A percentile compares a stretch with the other conserved stretches of the same genome.
Evolutionary conservation across 176 grass and related monocot genomes (phyloP).

Genomic region (Lolium multiflorum): DNA sequence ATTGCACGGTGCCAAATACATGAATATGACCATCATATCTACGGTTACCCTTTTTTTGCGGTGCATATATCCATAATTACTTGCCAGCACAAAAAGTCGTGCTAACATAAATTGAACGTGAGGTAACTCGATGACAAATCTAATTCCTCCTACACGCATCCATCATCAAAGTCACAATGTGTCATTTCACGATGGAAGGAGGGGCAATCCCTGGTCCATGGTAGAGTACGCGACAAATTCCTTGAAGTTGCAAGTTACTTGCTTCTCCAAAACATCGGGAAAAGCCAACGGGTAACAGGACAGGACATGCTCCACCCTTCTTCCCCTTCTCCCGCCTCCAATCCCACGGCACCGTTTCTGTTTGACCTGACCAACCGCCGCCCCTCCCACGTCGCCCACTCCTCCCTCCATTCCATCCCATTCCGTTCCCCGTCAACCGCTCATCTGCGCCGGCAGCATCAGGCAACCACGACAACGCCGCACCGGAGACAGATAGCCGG

Average conservation of each 20-base stretch:
- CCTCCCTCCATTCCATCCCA: background rate
- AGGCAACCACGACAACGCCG: conserved; percentile 25
- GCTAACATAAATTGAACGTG: background rate
- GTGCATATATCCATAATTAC: background rate
- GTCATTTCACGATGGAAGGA: background rate
- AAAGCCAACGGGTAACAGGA: conserved; percentile 11
- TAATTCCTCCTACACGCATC: background rate
- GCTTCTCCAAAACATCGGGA: conserved; percentile 25
- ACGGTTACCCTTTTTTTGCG: background rate
- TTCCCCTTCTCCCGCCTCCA: conserved; percentile 1
- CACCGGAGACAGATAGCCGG: background rate
- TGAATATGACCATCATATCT: background rate
- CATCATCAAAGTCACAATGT: background rate
- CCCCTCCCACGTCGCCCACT: background rate
- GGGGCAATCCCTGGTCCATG: background rate
- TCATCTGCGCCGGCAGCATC: conserved; percentile 5
- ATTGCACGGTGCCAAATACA: too few species aligned
- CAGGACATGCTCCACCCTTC: background rate
- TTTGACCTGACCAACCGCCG: conserved; percentile 31
- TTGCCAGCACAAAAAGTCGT: background rate
- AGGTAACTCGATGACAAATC: background rate
- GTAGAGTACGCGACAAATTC: conserved; percentile 4
- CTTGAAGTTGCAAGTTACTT: conserved; percentile 2
- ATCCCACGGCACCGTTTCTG: conserved; percentile 4
- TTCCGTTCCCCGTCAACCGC: conserved; percentile 3